A percentile compares a stretch with the other conserved stretches of the same genome.
phyloP scores from a whole-genome alignment of 177 flowering plant species.

The Tripterygium wilfordii region DNA sequence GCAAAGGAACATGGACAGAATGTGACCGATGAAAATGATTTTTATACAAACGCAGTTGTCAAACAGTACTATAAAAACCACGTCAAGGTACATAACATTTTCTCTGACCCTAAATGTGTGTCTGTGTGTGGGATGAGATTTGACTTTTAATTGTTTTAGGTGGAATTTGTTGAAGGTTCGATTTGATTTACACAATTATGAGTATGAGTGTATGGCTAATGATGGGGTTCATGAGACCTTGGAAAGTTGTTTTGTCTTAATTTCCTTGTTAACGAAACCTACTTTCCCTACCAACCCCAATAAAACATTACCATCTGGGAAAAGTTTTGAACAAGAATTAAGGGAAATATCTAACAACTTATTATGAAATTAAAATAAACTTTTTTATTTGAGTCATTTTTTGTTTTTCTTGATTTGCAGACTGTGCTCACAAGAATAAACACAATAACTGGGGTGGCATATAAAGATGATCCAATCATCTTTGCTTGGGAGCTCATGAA shows the following conservation, averaged over 20 bases:
- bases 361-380: no score
- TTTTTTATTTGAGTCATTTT: background rate
- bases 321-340: no score
- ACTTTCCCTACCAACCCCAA: no score
- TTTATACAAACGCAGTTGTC: constrained; percentile 39
- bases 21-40: constrained; percentile 40
- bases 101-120: no score
- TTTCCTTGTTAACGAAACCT: no score
- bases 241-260: background rate
- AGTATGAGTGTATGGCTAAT: no score
- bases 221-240: background rate
- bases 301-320: no score
- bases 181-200: background rate
- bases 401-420: constrained; percentile 17
- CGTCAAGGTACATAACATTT: constrained; percentile 55
- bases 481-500: constrained; percentile 79
- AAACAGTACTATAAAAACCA: constrained; percentile 53
- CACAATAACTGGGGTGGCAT: constrained; percentile 33
- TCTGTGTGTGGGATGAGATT: no score
- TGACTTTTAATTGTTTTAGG: no score
- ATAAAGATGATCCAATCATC: constrained; percentile 53
- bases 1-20: constrained; percentile 32
- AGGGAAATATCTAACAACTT: no score
- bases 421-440: constrained; percentile 49
- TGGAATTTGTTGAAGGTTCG: no score